A percentile compares a stretch with the other conserved stretches of the same genome.
Conservation (phyloP, 2,329 filamentous ascomycete genomes). For the Aspergillus sp. region DNA sequence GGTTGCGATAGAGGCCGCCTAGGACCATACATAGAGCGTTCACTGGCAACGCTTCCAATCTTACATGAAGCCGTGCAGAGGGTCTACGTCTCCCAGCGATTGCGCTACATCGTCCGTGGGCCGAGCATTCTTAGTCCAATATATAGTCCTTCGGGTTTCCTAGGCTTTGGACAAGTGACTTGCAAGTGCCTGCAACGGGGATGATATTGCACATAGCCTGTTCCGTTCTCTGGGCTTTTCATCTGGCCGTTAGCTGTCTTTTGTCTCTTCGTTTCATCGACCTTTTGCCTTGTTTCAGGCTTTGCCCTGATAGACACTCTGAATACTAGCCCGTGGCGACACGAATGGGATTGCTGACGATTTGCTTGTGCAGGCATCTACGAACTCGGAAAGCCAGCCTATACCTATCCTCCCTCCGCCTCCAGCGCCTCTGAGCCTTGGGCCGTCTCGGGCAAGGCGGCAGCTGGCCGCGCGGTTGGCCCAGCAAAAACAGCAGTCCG, state of each 20-base stretch:
- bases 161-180: conserved; percentile 3
- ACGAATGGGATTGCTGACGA: conserved; percentile 9
- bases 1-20: conserved; percentile 10
- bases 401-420: conserved; percentile 43
- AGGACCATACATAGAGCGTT: conserved; percentile 12
- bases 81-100: conserved; percentile 10
- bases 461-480: conserved; percentile 84
- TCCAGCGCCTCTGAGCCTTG: conserved; percentile 73
- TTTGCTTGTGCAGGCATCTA: conserved; percentile 14
- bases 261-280: background rate
- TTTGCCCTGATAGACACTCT: background rate
- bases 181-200: conserved; percentile 1
- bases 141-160: conserved; percentile 7
- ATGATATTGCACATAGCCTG: background rate
- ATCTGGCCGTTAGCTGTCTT: background rate
- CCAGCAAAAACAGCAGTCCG: conserved; percentile 58
- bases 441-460: conserved; percentile 74
- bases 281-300: background rate
- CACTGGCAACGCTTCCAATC: conserved; percentile 12
- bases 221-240: background rate
- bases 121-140: conserved; percentile 6
- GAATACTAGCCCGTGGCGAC: background rate
- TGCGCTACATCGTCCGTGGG: conserved; percentile 10
- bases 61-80: conserved; percentile 14
- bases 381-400: conserved; percentile 30